Conservation (phyloP, 2,329 filamentous ascomycete genomes). For the Dactylellina leptospora region DNA sequence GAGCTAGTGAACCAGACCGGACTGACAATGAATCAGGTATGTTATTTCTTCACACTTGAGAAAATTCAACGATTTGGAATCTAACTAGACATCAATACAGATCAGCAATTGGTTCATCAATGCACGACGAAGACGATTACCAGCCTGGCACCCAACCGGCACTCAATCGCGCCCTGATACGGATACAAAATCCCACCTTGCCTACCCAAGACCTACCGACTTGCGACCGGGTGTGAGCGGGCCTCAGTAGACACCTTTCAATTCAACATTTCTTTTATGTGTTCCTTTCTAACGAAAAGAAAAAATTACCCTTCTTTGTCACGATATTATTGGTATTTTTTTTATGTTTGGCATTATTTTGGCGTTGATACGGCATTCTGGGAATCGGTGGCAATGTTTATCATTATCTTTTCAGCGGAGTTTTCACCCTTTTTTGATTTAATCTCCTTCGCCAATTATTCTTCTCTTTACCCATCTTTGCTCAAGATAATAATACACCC, state of each 20-base stretch:
- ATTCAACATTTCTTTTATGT: constrained; percentile 9
- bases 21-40: constrained; percentile 69
- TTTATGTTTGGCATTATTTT: constrained; percentile 40
- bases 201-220: constrained; percentile 44
- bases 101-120: constrained; percentile 87
- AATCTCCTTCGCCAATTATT: constrained; percentile 14
- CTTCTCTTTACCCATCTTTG: neutral
- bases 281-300: constrained; percentile 13
- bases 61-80: neutral
- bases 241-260: constrained; percentile 26
- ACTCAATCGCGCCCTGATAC: constrained; percentile 29
- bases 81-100: constrained; percentile 57
- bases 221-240: constrained; percentile 42
- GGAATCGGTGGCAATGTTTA: constrained; percentile 39
- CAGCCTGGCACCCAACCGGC: constrained; percentile 56
- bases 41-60: constrained; percentile 5
- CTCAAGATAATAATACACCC: constrained; percentile 22
- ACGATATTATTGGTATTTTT: constrained; percentile 29
- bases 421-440: constrained; percentile 13
- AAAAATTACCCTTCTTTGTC: constrained; percentile 20
- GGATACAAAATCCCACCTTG: constrained; percentile 44
- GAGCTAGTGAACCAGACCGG: constrained; percentile 78
- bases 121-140: constrained; percentile 72
- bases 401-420: constrained; percentile 30
- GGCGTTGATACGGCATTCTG: constrained; percentile 46